Evolutionary conservation across 345 rosid genomes (phyloP), one percentile per base, ranked within the genome.

Genomic region (Lumnitzera littorea): DNA sequence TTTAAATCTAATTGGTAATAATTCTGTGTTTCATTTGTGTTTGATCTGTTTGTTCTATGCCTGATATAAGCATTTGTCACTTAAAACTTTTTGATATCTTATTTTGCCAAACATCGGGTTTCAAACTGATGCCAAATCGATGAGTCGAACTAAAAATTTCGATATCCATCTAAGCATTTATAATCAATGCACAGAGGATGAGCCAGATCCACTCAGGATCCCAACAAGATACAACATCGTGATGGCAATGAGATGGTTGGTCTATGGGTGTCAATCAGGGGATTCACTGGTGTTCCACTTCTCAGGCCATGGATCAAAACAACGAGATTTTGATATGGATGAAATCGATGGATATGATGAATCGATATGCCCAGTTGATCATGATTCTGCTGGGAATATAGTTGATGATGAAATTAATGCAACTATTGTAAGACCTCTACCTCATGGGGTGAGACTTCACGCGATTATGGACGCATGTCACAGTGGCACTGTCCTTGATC

Each of bases 251-350:
- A 63, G 63, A 62, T 91, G 96, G 98, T 76, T 91, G 24, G 85
- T 87, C 12, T 80, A 79, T 13, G 95, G 87, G 15, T 82, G 83
- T 63, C 72, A 72, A 60, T 51, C 89, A 7, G 89, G 89, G 20
- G 96, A 91, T 80, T 89, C 96, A 1, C 72, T 89, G 48, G 82
- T 91, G 77, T 85, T 89, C 58, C 82, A 86, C 72, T 91, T 66
- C 81, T 91, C 98, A 0, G 96, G 98, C 16, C 98, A 88, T 62
- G 96, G 98, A 11, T 56, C 83, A 15, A 68, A 68, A 67, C 84
- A 86, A 49, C 57, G 31, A 0, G 88, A 91, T 62, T 63, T 51
- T 59, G 67, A 73, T 53, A 66, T 57, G 20, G 94, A 91, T 15
- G 91, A 91, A 78, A 16, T 73, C 1, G 92, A 91, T 15, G 98